Evolutionary conservation across 805 yeast species (phyloP).

Genomic region (Zygosaccharomyces bisporus): DNA sequence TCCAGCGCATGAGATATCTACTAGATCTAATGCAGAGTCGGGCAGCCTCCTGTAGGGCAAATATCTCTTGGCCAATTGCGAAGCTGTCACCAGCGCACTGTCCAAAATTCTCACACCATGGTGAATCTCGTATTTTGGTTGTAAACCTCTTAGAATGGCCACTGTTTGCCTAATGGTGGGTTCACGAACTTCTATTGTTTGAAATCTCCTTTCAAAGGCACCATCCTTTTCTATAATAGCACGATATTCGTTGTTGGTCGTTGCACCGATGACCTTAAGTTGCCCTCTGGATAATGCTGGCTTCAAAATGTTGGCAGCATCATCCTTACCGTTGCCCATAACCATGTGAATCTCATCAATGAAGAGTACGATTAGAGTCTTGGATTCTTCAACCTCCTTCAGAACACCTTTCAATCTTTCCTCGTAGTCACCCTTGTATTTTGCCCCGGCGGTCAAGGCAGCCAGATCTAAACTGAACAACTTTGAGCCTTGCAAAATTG

Average conservation of each 20-base stretch:
- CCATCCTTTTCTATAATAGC: slow-evolving; percentile 93
- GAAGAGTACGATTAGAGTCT: slow-evolving; percentile 81
- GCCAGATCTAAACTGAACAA: slow-evolving; percentile 90
- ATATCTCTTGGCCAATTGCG: slow-evolving; percentile 90
- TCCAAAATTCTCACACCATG: slow-evolving; percentile 97
- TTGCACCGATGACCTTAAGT: slow-evolving; percentile 97
- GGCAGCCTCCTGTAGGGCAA: slow-evolving; percentile 94
- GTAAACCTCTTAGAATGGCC: slow-evolving; percentile 94
- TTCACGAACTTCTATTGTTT: slow-evolving; percentile 91
- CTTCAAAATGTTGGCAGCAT: slow-evolving; percentile 93
- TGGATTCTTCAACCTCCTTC: slow-evolving; percentile 86
- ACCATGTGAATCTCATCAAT: slow-evolving; percentile 98
- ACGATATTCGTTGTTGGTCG: slow-evolving; percentile 92
- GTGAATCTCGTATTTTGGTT: slow-evolving; percentile 91
- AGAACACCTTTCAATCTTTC: slow-evolving; percentile 96
- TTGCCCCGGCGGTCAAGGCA: slow-evolving; percentile 97
- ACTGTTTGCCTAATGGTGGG: slow-evolving; percentile 90
- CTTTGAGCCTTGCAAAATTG: slow-evolving; percentile 73
- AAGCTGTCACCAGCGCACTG: slow-evolving; percentile 89
- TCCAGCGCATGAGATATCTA: slow-evolving; percentile 94
- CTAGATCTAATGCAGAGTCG: slow-evolving; percentile 93
- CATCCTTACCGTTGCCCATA: slow-evolving; percentile 98
- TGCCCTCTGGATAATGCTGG: slow-evolving; percentile 97
- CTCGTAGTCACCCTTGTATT: slow-evolving; percentile 97
- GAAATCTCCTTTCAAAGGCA: slow-evolving; percentile 98